These are phyloP conservation scores for Oemleria cerasiformis DNA, from an alignment of 306 rosid genomes.

Conservation along the genomic window DNA sequence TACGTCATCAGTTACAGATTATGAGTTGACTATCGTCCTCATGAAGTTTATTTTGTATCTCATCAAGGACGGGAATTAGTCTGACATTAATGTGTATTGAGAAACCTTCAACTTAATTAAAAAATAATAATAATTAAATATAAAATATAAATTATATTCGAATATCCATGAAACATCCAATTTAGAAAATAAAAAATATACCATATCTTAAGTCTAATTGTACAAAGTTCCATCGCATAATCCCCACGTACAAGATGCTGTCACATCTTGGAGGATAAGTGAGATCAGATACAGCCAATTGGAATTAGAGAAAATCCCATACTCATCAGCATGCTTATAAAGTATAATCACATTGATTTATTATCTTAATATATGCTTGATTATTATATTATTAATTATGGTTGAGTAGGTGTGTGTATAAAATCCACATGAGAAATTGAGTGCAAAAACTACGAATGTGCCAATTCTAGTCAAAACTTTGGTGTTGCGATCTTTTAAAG, in stretches of 20 bases:
- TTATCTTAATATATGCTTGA: neutral
- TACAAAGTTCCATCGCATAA: constrained; percentile 15
- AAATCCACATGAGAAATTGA: constrained; percentile 2
- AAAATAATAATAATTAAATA: too few species aligned
- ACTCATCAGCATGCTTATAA: constrained; percentile 16
- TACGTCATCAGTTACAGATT: too few species aligned
- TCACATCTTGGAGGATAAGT: constrained; percentile 26
- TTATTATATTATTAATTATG: neutral
- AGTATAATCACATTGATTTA: constrained; percentile 8
- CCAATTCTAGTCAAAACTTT: constrained; percentile 17
- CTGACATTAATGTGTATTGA: too few species aligned
- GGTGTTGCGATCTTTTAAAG: neutral
- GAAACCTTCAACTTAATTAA: too few species aligned
- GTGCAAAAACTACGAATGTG: neutral
- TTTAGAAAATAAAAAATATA: too few species aligned
- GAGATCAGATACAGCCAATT: constrained; percentile 16
- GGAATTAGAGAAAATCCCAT: constrained; percentile 6
- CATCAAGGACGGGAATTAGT: too few species aligned
- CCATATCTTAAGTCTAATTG: too few species aligned
- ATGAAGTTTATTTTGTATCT: too few species aligned
- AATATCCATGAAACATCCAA: too few species aligned
- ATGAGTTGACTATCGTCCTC: too few species aligned
- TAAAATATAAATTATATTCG: neutral
- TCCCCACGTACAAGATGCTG: constrained; percentile 33
- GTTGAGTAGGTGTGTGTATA: neutral